Percentiles rank a stretch among this genome's conserved stretches.
phyloP scores from a whole-genome alignment of 2,329 filamentous ascomycete genomes.

The Claviceps monticola region DNA sequence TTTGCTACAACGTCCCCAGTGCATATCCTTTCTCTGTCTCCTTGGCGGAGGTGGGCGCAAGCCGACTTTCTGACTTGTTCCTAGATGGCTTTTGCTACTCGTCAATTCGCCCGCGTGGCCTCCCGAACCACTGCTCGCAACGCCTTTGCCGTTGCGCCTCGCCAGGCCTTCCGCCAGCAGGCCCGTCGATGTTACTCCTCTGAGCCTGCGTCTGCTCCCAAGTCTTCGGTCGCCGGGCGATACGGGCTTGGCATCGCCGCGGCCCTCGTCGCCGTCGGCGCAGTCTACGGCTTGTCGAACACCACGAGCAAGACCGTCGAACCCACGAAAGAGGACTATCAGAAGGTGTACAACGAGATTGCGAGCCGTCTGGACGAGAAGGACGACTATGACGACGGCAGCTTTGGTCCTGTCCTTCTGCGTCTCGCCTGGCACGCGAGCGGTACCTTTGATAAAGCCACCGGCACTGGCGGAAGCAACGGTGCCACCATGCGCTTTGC shows the following conservation, averaged over 20 bases:
- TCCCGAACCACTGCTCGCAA: constrained; percentile 43
- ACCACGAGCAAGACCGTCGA: constrained; percentile 46
- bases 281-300: background rate
- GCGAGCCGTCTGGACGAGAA: constrained; percentile 71
- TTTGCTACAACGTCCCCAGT: background rate
- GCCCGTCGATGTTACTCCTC: constrained; percentile 71
- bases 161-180: constrained; percentile 59
- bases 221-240: constrained; percentile 34
- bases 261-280: constrained; percentile 31
- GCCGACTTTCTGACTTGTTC: constrained; percentile 3
- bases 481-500: constrained; percentile 94
- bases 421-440: constrained; percentile 89
- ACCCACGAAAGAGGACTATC: constrained; percentile 77
- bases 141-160: constrained; percentile 44
- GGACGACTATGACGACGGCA: constrained; percentile 92
- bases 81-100: constrained; percentile 30
- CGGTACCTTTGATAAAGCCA: constrained; percentile 82
- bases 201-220: constrained; percentile 37
- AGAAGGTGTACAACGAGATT: constrained; percentile 85
- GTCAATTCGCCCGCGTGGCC: constrained; percentile 42
- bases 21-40: background rate
- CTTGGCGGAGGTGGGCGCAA: background rate
- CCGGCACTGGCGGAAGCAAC: constrained; percentile 83
- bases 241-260: constrained; percentile 46
- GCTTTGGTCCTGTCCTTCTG: constrained; percentile 82